Conservation (phyloP, 2,329 filamentous ascomycete genomes). For the Colletotrichum lindemuthianum region DNA sequence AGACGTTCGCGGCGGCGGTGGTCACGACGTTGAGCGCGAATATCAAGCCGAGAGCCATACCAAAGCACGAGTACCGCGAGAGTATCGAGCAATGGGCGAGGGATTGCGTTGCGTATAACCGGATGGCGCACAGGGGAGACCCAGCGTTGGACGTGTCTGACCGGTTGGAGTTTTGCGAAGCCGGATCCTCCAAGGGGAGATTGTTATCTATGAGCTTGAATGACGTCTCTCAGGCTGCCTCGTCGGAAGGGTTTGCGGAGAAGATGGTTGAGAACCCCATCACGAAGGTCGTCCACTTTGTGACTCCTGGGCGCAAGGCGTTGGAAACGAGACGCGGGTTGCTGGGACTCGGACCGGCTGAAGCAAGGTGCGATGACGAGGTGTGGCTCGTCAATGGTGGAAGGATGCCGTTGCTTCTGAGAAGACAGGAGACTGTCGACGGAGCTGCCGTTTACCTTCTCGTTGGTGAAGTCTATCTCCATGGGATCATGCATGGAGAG, state of each 20-base stretch:
- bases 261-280: constrained; percentile 1
- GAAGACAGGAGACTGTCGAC: neutral
- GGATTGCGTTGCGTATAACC: constrained; percentile 13
- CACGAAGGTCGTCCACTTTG: constrained; percentile 8
- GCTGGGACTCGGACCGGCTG: constrained; percentile 4
- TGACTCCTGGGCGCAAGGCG: neutral
- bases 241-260: no score
- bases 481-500: constrained; percentile 25
- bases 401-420: constrained; percentile 18
- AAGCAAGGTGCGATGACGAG: neutral
- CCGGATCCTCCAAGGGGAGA: neutral
- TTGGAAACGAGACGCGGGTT: neutral
- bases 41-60: neutral
- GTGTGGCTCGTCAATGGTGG: constrained; percentile 22
- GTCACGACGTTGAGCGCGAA: constrained; percentile 15
- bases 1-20: neutral
- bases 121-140: neutral
- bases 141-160: no score
- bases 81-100: neutral
- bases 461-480: constrained; percentile 14
- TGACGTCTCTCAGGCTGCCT: neutral
- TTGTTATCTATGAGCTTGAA: neutral
- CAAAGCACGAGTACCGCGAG: neutral
- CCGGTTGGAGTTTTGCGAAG: neutral
- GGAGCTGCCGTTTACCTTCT: neutral